These are phyloP conservation scores for Fennellomyces sp. DNA, from an alignment of 371 early-diverging fungal genomes.

Conservation along the genomic window DNA sequence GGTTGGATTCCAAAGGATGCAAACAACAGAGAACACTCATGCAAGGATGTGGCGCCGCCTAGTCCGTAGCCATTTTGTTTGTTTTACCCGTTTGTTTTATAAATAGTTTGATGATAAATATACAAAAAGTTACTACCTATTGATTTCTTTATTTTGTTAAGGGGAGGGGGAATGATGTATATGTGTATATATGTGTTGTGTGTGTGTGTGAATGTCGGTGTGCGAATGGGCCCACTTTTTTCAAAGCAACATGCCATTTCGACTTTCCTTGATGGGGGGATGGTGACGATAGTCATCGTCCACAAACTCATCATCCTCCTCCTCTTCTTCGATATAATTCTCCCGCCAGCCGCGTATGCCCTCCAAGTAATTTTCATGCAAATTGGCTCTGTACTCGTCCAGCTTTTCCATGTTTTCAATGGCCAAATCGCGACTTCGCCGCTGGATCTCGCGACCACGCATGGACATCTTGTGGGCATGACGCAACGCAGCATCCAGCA, in stretches of 20 bases:
- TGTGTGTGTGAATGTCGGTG: background rate
- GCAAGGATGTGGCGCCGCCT: background rate
- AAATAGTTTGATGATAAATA: slow-evolving; percentile 1
- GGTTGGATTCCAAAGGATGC: slow-evolving; percentile 49
- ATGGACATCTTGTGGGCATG: slow-evolving; percentile 49
- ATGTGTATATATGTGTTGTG: background rate
- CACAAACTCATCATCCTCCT: slow-evolving; percentile 1
- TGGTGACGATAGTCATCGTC: slow-evolving; percentile 1
- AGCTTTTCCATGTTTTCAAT: slow-evolving; percentile 48
- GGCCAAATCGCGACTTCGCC: slow-evolving; percentile 42
- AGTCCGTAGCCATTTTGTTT: background rate
- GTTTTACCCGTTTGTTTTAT: background rate
- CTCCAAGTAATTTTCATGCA: slow-evolving; percentile 47
- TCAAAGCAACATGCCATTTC: background rate
- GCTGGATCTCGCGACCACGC: slow-evolving; percentile 47
- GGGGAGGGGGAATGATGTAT: background rate
- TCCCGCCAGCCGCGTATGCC: slow-evolving; percentile 44
- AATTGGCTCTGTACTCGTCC: slow-evolving; percentile 40
- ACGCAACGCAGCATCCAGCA: slow-evolving; percentile 56
- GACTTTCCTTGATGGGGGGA: slow-evolving; percentile 13
- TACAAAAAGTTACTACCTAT: background rate
- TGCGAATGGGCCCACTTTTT: too few relatives aligned
- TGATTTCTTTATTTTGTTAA: background rate
- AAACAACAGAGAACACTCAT: slow-evolving; percentile 24
- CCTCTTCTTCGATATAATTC: slow-evolving; percentile 15